Conservation (phyloP, 2,329 filamentous ascomycete species). For the Thermothelomyces thermophilus region DNA sequence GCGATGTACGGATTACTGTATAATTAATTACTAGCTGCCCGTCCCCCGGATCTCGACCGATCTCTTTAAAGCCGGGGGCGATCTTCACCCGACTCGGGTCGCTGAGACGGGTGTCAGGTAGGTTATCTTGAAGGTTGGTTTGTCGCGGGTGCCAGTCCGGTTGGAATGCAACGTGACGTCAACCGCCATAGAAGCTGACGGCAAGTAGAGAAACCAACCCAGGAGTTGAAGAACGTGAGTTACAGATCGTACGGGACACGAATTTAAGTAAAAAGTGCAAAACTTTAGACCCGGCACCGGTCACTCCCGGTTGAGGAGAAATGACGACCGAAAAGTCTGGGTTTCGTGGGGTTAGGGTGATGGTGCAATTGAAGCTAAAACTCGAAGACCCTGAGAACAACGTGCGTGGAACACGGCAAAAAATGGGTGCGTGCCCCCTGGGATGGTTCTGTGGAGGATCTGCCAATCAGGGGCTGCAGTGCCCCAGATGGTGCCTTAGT, state of each 20-base stretch:
- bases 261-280: neutral
- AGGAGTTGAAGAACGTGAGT: neutral
- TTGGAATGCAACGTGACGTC: constrained; percentile 1
- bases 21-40: too few relatives aligned
- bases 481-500: neutral
- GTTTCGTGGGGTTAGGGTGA: too few relatives aligned
- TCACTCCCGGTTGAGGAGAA: too few relatives aligned
- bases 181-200: constrained; percentile 1
- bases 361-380: neutral
- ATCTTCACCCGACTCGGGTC: too few relatives aligned
- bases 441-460: constrained; percentile 13
- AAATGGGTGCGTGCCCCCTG: too few relatives aligned
- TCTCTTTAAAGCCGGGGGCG: too few relatives aligned
- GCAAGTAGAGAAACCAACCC: neutral
- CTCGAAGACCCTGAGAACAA: neutral
- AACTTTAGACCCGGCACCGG: too few relatives aligned
- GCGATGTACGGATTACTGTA: too few relatives aligned
- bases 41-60: neutral
- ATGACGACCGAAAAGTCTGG: too few relatives aligned
- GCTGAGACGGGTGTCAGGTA: neutral
- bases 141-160: neutral
- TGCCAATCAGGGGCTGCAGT: constrained; percentile 13
- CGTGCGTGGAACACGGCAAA: constrained; percentile 5
- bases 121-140: neutral
- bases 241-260: neutral